Evolutionary conservation across 2,329 filamentous ascomycete species (phyloP).

Genomic region (Cytospora piceicola): DNA sequence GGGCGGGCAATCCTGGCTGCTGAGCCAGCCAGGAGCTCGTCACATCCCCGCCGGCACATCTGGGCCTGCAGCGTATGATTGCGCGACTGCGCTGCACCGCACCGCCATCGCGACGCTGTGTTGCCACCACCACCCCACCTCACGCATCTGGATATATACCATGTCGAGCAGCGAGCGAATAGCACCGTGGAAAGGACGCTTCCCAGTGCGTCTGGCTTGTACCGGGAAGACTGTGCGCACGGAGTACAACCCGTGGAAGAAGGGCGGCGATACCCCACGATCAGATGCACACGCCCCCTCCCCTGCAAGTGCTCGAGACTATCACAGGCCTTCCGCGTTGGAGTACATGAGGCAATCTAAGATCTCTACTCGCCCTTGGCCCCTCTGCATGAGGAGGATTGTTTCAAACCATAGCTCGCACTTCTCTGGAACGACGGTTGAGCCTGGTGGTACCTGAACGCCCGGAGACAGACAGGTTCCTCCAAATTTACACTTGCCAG

Average conservation of each 20-base stretch:
- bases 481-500: slow-evolving; percentile 1
- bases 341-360: slow-evolving; percentile 9
- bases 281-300: slow-evolving; percentile 15
- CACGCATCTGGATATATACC: not conserved
- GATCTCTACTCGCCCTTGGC: not conserved
- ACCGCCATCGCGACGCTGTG: not conserved
- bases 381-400: slow-evolving; percentile 15
- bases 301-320: not conserved
- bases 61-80: not conserved
- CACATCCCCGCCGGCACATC: not conserved
- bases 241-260: slow-evolving; percentile 10
- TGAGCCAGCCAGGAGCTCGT: not conserved
- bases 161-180: slow-evolving; percentile 1
- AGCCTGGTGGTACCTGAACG: not conserved
- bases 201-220: not conserved
- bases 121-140: not conserved
- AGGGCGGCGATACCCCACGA: slow-evolving; percentile 2
- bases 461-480: not conserved
- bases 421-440: not conserved
- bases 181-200: not conserved
- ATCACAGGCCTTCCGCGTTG: not conserved
- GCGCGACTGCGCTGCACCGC: not conserved
- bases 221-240: slow-evolving; percentile 2
- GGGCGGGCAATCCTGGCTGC: not conserved
- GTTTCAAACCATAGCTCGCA: not conserved